Evolutionary conservation across 169 alveolate genomes (phyloP).

Genomic region (Eimeria maxima): DNA sequence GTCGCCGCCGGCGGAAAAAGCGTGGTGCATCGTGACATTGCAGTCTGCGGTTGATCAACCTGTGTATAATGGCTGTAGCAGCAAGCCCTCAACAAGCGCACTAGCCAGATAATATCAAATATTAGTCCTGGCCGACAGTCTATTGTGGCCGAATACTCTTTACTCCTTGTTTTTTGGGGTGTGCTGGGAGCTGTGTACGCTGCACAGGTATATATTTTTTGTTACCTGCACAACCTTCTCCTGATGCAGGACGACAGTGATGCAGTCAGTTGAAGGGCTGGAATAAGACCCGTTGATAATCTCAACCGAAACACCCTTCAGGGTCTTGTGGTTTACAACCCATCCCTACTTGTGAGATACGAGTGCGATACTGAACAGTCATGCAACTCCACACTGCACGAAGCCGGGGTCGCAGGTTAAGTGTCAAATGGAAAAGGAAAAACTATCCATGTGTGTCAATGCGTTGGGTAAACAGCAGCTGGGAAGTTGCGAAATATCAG

Average conservation of each 20-base stretch:
- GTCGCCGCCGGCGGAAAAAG: constrained; percentile 69
- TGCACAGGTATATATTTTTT: background rate
- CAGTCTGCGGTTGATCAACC: background rate
- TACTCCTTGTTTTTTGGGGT: background rate
- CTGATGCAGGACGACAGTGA: background rate
- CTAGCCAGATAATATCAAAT: background rate
- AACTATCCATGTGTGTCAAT: too few relatives aligned
- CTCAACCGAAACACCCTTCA: too few relatives aligned
- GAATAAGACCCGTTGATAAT: background rate
- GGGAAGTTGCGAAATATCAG: background rate
- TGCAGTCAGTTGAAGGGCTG: background rate
- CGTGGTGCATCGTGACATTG: constrained; percentile 48
- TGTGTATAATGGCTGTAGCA: background rate
- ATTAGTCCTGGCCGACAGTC: background rate
- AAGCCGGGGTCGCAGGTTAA: background rate
- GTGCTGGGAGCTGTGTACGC: background rate
- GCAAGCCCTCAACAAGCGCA: background rate
- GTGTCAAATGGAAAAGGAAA: background rate
- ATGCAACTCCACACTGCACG: background rate
- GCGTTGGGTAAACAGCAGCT: background rate
- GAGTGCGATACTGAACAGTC: background rate
- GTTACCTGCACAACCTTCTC: too few relatives aligned
- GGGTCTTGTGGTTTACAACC: too few relatives aligned
- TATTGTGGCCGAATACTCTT: background rate
- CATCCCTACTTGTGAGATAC: too few relatives aligned